Percentiles rank a stretch among this genome's conserved stretches.
Evolutionary conservation across 345 rosid genomes (phyloP).

Genomic region (Murraya paniculata): DNA sequence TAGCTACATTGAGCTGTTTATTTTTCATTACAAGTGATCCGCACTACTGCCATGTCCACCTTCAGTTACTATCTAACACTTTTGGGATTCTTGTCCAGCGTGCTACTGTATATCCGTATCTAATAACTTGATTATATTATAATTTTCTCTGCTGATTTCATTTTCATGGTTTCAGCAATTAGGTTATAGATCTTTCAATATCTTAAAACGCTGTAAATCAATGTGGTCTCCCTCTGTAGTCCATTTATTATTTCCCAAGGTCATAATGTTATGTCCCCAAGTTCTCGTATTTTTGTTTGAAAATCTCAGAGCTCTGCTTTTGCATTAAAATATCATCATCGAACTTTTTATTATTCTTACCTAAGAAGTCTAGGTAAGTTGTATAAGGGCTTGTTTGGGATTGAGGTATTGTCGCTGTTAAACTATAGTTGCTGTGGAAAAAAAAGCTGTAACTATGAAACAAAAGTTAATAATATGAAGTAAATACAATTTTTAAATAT

Average conservation of each 20-base stretch:
- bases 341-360: neutral
- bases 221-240: neutral
- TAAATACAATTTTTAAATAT: no score
- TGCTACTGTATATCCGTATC: neutral
- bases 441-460: no score
- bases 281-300: neutral
- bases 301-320: neutral
- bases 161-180: neutral
- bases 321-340: neutral
- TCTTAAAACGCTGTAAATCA: neutral
- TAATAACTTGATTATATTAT: neutral
- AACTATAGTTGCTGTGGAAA: no score
- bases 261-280: neutral
- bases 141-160: neutral
- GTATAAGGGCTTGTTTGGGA: no score
- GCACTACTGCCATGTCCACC: neutral
- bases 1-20: no score
- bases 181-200: neutral
- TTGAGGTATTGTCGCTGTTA: no score
- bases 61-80: neutral
- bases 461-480: no score
- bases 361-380: neutral
- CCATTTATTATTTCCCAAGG: neutral
- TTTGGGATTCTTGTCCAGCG: neutral
- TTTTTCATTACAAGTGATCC: neutral